A percentile compares a stretch with the other conserved stretches of the same genome.
phyloP scores from a whole-genome alignment of 495 filamentous ascomycete species.

The Neurospora sp. region DNA sequence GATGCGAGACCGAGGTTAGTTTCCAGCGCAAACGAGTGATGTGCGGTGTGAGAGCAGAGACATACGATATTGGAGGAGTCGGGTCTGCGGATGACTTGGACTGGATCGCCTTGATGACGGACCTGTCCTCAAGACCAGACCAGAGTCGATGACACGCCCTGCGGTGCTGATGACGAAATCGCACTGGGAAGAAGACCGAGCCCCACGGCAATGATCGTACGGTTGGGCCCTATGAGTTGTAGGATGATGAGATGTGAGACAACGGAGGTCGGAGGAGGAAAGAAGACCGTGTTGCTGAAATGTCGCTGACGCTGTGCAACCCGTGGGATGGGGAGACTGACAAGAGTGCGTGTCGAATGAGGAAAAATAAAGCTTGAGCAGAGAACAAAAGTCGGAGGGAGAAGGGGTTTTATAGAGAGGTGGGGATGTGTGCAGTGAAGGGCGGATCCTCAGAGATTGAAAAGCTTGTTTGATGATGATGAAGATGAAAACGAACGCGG shows the following conservation, averaged over 20 bases:
- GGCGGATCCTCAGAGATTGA: neutral
- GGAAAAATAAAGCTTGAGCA: neutral
- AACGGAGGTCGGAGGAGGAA: neutral
- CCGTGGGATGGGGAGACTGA: neutral
- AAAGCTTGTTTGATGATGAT: neutral
- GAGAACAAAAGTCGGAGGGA: neutral
- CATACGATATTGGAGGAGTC: neutral
- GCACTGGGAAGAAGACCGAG: neutral
- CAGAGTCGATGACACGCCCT: neutral
- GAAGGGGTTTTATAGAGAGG: neutral
- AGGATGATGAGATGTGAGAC: neutral
- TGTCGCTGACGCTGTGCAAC: neutral
- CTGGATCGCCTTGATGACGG: neutral
- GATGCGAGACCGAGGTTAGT: neutral
- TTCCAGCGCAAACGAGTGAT: neutral
- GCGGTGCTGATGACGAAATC: neutral
- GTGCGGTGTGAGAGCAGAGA: neutral
- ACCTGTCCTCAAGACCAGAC: neutral
- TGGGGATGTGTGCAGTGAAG: neutral
- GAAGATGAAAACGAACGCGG: neutral
- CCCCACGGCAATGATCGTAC: neutral
- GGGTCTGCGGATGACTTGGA: neutral
- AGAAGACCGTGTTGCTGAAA: neutral
- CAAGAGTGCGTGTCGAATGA: neutral
- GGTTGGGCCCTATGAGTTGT: neutral